Percentiles rank a stretch among this genome's conserved stretches.
These are phyloP conservation scores for Chlorella sp. DNA, from an alignment of 139 green algal genomes.

Conservation along the genomic window DNA sequence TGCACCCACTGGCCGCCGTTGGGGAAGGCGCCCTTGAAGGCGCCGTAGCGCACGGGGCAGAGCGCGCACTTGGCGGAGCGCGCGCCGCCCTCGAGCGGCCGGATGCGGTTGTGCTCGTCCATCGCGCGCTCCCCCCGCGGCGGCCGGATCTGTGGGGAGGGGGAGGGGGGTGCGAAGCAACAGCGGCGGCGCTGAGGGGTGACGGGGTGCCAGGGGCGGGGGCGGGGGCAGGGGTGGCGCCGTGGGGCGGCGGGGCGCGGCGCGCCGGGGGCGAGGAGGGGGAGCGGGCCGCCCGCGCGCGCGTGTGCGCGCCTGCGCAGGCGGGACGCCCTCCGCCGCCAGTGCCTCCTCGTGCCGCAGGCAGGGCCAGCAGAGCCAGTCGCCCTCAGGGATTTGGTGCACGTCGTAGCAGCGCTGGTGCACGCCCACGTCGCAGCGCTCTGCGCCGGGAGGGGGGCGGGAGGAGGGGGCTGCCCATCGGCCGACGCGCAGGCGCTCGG, in stretches of 20 bases:
- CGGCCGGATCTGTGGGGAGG: constrained; percentile 59
- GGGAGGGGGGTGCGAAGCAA: not conserved
- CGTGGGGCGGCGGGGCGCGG: no score
- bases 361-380: constrained; percentile 94
- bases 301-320: no score
- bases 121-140: constrained; percentile 63
- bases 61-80: constrained; percentile 61
- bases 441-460: no score
- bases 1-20: constrained; percentile 71
- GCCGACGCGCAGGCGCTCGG: no score
- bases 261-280: no score
- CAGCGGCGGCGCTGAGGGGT: no score
- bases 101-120: not conserved
- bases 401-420: constrained; percentile 90
- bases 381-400: constrained; percentile 60
- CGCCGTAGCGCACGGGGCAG: constrained; percentile 83
- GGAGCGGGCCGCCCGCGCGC: no score
- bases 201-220: no score
- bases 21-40: constrained; percentile 70
- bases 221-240: no score
- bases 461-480: no score
- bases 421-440: constrained; percentile 90
- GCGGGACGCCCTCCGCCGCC: constrained; percentile 44
- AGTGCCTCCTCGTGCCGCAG: constrained; percentile 64
- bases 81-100: constrained; percentile 61